Base-by-base conservation (phyloP, 371 early-diverging fungal species). In the Mucor mucedo region DNA sequence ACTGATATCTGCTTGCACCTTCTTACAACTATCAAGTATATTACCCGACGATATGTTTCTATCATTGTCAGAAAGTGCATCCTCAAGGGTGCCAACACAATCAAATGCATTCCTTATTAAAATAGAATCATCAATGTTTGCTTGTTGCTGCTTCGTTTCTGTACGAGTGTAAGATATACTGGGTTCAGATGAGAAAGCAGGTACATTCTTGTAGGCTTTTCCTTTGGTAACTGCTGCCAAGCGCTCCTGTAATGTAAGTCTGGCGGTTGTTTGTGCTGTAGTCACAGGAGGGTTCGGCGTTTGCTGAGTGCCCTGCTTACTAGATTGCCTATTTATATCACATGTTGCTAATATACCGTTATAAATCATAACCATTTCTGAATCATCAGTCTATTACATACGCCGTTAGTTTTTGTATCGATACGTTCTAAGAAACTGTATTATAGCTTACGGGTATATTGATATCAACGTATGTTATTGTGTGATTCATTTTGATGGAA, bases 381-480 rank as follows among this genome's bases (percentile, higher is more conserved):
- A 75, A 66, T 91, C 87, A 62, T 88, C 84, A 7, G 82, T 84
- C 80, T 84, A 60, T 21, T n/a, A 21, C 32, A 14, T 9, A 41
- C 27, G 44, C 30, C 48, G 33, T 54, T 55, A 27, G 40, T 7
- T 30, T 44, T 44, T 21, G 21, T 47, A 5, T 27, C 3, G 35
- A 28, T 5, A 16, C 7, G 4, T 5, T 7, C 4, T 11, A 28
- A 29, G 7, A 1, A 11, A 27, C 32, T 0, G 5, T 33, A 8
- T 1, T 13, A 30, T 40, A 50, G 63, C 79, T 70, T 73, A 81
- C 82, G 30, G 86, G 87, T 29, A 90, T 86, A 30, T 86, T 87
- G 58, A 94, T 76, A 62, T 93, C 93, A 29, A 94, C 71, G 60
- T 82, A 85, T 28, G 85, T 82, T 49, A 94, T 68, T 32, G 87